phyloP scores from a whole-genome alignment of 2,329 filamentous ascomycete genomes.

The Epichloe typhina region DNA sequence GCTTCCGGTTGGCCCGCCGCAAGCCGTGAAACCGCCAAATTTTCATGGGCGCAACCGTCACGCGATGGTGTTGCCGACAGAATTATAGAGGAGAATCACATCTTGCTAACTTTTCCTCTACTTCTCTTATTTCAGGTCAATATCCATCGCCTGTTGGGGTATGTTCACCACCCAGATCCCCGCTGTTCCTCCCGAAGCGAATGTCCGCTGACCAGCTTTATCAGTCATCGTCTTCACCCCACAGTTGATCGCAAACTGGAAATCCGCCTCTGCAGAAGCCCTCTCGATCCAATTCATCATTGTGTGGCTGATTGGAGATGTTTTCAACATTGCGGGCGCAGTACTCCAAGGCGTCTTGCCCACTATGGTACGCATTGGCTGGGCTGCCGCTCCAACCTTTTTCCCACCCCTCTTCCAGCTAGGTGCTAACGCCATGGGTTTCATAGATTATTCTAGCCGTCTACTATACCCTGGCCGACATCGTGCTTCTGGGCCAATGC shows the following conservation, averaged over 20 bases:
- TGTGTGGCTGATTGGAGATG: conserved; percentile 85
- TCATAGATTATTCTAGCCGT: conserved; percentile 70
- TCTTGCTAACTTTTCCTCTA: neutral
- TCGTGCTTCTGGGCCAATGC: conserved; percentile 77
- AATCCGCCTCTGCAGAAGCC: conserved; percentile 70
- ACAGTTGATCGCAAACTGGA: conserved; percentile 93
- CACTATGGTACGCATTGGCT: conserved; percentile 61
- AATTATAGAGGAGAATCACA: too few species aligned
- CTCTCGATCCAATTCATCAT: conserved; percentile 85
- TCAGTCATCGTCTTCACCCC: conserved; percentile 86
- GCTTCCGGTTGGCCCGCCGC: neutral
- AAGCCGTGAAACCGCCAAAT: neutral
- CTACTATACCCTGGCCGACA: conserved; percentile 85
- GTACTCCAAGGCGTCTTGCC: conserved; percentile 83
- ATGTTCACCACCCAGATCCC: conserved; percentile 8
- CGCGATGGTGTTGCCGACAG: too few species aligned
- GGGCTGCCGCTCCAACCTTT: neutral
- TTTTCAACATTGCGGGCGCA: conserved; percentile 93
- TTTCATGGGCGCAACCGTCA: too few species aligned
- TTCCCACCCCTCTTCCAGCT: neutral
- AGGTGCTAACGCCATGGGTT: neutral
- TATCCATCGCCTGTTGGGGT: conserved; percentile 89
- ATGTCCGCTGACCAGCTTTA: neutral
- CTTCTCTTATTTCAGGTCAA: conserved; percentile 44
- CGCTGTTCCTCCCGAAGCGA: neutral